Percentiles rank a stretch among this genome's conserved stretches.
phyloP scores from a whole-genome alignment of 768 basidiomycete species.

The Neoboletus magnificus region DNA sequence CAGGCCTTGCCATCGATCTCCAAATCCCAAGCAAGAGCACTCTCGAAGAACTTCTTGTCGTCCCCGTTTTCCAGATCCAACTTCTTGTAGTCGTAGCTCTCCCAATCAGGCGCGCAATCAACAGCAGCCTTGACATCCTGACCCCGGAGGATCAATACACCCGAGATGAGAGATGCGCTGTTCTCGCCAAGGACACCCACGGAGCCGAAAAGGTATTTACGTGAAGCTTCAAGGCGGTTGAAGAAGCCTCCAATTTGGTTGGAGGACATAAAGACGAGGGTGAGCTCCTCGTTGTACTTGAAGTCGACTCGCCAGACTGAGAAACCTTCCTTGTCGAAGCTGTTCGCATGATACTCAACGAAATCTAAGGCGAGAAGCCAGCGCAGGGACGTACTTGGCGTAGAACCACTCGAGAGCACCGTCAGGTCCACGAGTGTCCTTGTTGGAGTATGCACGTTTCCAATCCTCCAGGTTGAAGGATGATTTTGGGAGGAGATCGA shows the following conservation, averaged over 20 bases:
- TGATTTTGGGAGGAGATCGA: slow-evolving; percentile 87
- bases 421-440: slow-evolving; percentile 82
- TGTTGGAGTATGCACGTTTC: slow-evolving; percentile 98
- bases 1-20: slow-evolving; percentile 86
- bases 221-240: slow-evolving; percentile 95
- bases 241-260: slow-evolving; percentile 96
- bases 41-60: slow-evolving; percentile 91
- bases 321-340: slow-evolving; percentile 87
- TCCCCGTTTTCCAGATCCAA: slow-evolving; percentile 69
- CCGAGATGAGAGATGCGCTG: slow-evolving; percentile 79
- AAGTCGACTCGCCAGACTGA: slow-evolving; percentile 91
- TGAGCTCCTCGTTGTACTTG: slow-evolving; percentile 95
- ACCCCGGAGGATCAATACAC: slow-evolving; percentile 81
- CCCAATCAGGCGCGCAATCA: slow-evolving; percentile 85
- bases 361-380: background rate
- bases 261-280: slow-evolving; percentile 88
- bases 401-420: slow-evolving; percentile 97
- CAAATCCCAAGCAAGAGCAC: slow-evolving; percentile 90
- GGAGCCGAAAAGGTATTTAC: slow-evolving; percentile 95
- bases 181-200: slow-evolving; percentile 82
- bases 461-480: slow-evolving; percentile 90
- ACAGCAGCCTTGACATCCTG: slow-evolving; percentile 68
- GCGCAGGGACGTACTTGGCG: slow-evolving; percentile 59
- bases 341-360: slow-evolving; percentile 29
- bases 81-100: slow-evolving; percentile 78